These are phyloP conservation scores for rapeseed (Brassica napus) DNA, from an alignment of 345 rosid genomes.

Conservation along the genomic window Da-Ae NC_063435.1:14270501-14271000, in stretches of 20 bases:
- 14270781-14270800: constrained; percentile 61
- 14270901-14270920: not conserved
- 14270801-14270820: constrained; percentile 56
- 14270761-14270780: constrained; percentile 56
- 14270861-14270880: not conserved
- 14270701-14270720: constrained; percentile 45
- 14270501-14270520: not conserved
- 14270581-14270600: not conserved
- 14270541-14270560: not conserved
- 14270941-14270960: constrained; percentile 55
- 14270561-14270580: constrained; percentile 17
- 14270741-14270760: constrained; percentile 66
- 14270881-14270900: not conserved
- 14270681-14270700: constrained; percentile 50
- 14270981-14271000: constrained; percentile 40
- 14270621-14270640: constrained; percentile 37
- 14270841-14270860: constrained; percentile 71
- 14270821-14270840: constrained; percentile 69
- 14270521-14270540: not conserved
- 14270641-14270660: constrained; percentile 61
- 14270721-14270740: constrained; percentile 36
- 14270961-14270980: constrained; percentile 30
- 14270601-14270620: constrained; percentile 26
- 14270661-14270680: constrained; percentile 64
- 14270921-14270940: constrained; percentile 54